A percentile compares a stretch with the other conserved stretches of the same genome.
These are phyloP conservation scores for Monosporascus cannonballus DNA, from an alignment of 2,329 filamentous ascomycete species.

Conservation along the genomic window DNA sequence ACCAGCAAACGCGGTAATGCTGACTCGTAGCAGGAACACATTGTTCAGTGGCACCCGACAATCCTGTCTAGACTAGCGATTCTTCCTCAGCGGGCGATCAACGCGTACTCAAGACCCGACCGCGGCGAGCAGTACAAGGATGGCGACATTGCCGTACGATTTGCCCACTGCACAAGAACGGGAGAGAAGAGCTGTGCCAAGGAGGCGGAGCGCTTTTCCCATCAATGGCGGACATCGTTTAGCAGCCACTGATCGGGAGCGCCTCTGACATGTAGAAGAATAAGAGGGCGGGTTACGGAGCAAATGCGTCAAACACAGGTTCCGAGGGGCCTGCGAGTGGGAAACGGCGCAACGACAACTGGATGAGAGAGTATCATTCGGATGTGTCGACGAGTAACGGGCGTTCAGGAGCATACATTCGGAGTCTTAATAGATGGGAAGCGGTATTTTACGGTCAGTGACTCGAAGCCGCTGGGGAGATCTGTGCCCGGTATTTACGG, in stretches of 20 bases:
- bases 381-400: background rate
- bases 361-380: background rate
- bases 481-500: too few relatives aligned
- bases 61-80: constrained; percentile 85
- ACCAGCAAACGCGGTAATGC: constrained; percentile 3
- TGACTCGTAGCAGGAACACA: constrained; percentile 60
- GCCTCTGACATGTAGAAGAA: background rate
- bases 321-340: background rate
- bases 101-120: constrained; percentile 61
- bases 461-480: too few relatives aligned
- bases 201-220: constrained; percentile 53
- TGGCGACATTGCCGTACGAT: constrained; percentile 78
- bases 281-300: background rate
- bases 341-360: background rate
- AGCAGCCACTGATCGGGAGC: background rate
- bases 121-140: constrained; percentile 65
- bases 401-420: background rate
- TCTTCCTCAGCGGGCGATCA: constrained; percentile 79
- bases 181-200: constrained; percentile 60
- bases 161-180: constrained; percentile 60
- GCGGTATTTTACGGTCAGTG: too few relatives aligned
- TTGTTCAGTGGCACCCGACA: constrained; percentile 94
- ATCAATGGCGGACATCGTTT: constrained; percentile 41
- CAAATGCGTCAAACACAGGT: background rate
- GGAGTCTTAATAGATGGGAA: background rate